These are phyloP conservation scores for Scedosporium minutisporum DNA, from an alignment of 2,329 filamentous ascomycete genomes.

Conservation along the genomic window DNA sequence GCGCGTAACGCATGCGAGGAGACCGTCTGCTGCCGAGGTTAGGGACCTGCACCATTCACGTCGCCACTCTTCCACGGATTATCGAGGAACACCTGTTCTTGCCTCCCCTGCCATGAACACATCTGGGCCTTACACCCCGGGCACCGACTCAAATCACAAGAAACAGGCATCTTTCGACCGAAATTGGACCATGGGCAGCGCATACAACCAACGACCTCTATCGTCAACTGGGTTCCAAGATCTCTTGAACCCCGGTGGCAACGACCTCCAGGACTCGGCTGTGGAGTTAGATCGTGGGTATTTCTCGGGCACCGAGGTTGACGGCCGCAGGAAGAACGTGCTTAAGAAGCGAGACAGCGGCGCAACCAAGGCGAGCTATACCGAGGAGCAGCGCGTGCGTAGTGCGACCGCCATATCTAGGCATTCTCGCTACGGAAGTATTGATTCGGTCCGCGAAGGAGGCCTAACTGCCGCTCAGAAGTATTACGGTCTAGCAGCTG, in stretches of 20 bases:
- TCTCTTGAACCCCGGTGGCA: constrained; percentile 13
- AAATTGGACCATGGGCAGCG: constrained; percentile 56
- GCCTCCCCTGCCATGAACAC: constrained; percentile 17
- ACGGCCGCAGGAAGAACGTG: constrained; percentile 65
- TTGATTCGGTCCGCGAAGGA: constrained; percentile 61
- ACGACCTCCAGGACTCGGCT: constrained; percentile 34
- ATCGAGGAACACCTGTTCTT: constrained; percentile 32
- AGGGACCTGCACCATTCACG: constrained; percentile 75
- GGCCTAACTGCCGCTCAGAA: constrained; percentile 52
- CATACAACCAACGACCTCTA: constrained; percentile 34
- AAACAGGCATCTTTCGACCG: constrained; percentile 62
- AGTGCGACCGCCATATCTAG: constrained; percentile 57
- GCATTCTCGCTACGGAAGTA: constrained; percentile 70
- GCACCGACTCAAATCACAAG: constrained; percentile 36
- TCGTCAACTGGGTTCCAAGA: constrained; percentile 45
- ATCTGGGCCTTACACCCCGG: constrained; percentile 1
- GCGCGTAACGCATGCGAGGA: constrained; percentile 40
- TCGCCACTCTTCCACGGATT: constrained; percentile 80
- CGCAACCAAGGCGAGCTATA: constrained; percentile 57
- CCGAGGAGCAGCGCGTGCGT: constrained; percentile 61
- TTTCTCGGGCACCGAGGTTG: constrained; percentile 81
- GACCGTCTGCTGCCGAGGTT: constrained; percentile 73
- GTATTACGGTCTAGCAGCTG: constrained; percentile 49
- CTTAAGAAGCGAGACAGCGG: constrained; percentile 67
- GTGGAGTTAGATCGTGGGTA: constrained; percentile 77